Percentiles rank a stretch among this genome's conserved stretches.
Conservation (phyloP, 2,329 filamentous ascomycete species). For the Cadophora sp. region DNA sequence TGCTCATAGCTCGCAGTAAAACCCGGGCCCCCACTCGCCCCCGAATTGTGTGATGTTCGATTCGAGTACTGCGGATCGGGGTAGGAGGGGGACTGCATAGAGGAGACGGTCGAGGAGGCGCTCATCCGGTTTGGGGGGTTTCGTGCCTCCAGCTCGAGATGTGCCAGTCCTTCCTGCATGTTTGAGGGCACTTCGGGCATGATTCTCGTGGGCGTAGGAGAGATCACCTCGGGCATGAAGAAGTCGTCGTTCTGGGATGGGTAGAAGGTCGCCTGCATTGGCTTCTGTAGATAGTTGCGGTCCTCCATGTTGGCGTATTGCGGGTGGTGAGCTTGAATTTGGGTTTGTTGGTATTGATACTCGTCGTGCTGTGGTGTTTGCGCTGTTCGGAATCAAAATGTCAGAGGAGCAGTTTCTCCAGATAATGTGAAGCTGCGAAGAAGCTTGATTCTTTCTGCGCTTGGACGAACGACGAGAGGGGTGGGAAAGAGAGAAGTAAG, state of each 20-base stretch:
- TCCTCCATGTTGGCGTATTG: slow-evolving; percentile 26
- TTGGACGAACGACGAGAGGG: neutral
- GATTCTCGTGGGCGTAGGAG: slow-evolving; percentile 74
- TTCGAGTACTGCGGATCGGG: slow-evolving; percentile 30
- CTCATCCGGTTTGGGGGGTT: slow-evolving; percentile 48
- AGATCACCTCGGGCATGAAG: slow-evolving; percentile 71
- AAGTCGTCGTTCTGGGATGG: slow-evolving; percentile 73
- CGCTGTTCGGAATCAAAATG: neutral
- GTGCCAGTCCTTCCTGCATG: slow-evolving; percentile 92
- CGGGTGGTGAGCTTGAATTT: slow-evolving; percentile 21
- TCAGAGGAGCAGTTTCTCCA: neutral
- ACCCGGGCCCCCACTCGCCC: slow-evolving; percentile 31
- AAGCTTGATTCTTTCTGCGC: slow-evolving; percentile 10
- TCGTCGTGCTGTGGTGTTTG: slow-evolving; percentile 9
- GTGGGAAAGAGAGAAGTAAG: neutral
- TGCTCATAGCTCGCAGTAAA: slow-evolving; percentile 45
- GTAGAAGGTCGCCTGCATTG: slow-evolving; percentile 67
- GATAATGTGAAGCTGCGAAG: neutral
- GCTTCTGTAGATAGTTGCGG: slow-evolving; percentile 26
- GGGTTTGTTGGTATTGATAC: neutral
- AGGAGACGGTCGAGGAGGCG: slow-evolving; percentile 35
- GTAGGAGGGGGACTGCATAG: slow-evolving; percentile 33
- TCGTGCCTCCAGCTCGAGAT: slow-evolving; percentile 83
- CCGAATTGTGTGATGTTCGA: slow-evolving; percentile 22
- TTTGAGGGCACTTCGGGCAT: slow-evolving; percentile 96